phyloP scores from a whole-genome alignment of 2,329 filamentous ascomycete species.

The Arthrobotrys iridis region DNA sequence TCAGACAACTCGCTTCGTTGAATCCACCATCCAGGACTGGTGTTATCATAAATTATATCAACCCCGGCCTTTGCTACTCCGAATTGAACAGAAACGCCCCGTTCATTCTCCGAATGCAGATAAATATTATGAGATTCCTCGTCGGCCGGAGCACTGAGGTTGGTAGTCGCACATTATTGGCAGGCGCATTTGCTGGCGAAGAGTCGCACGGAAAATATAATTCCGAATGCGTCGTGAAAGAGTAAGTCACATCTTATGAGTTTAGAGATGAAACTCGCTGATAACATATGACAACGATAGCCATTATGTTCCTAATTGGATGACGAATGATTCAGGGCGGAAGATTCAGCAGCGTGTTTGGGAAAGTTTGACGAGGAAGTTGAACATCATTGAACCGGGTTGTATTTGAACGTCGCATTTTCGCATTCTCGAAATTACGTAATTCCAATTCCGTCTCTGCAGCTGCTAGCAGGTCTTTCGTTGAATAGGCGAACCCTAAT shows the following conservation, averaged over 20 bases:
- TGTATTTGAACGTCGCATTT: conserved; percentile 10
- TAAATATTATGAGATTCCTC: conserved; percentile 3
- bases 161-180: conserved; percentile 58
- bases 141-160: conserved; percentile 59
- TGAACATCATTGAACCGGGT: conserved; percentile 23
- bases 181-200: conserved; percentile 54
- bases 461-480: background rate
- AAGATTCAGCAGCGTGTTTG: conserved; percentile 31
- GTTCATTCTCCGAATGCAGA: background rate
- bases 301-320: conserved; percentile 14
- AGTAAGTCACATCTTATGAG: no score
- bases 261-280: no score
- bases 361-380: conserved; percentile 32
- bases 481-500: background rate
- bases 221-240: conserved; percentile 46
- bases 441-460: background rate
- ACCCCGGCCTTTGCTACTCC: conserved; percentile 55
- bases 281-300: no score
- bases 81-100: conserved; percentile 42
- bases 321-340: conserved; percentile 27
- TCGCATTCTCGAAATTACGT: background rate
- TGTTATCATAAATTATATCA: conserved; percentile 55
- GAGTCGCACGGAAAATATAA: conserved; percentile 57
- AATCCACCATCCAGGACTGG: conserved; percentile 1
- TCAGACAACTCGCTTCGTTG: conserved; percentile 44